A percentile compares a stretch with the other conserved stretches of the same genome.
Evolutionary conservation across 176 grass and related monocot species (phyloP).

Genomic region (Bothriochloa decipiens): DNA sequence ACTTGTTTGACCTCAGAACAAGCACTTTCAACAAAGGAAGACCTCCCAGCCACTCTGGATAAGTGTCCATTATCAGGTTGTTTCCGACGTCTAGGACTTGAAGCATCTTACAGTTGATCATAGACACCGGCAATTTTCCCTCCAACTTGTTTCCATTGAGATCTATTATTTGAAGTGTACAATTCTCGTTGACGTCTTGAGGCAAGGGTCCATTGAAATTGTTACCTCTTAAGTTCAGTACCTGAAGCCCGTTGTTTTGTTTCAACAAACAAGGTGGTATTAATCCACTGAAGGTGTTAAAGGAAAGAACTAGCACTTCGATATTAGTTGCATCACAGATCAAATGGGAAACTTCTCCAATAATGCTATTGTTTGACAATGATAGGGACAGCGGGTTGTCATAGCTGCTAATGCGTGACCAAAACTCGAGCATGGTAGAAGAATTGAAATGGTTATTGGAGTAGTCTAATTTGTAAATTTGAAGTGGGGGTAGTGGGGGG

Average conservation of each 20-base stretch:
- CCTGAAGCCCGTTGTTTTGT: not conserved
- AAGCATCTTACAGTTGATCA: not conserved
- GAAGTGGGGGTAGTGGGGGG: constrained; percentile 48
- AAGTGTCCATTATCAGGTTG: not conserved
- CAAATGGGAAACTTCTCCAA: not conserved
- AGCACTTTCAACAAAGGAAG: not conserved
- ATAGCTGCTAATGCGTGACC: constrained; percentile 5
- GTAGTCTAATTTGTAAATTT: constrained; percentile 34
- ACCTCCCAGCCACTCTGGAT: not conserved
- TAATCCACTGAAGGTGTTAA: not conserved
- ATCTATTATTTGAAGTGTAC: not conserved
- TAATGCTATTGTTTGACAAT: not conserved
- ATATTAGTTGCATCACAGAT: not conserved
- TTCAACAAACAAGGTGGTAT: constrained; percentile 1
- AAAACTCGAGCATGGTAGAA: constrained; percentile 32
- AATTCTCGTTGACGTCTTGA: not conserved
- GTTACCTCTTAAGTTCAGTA: not conserved
- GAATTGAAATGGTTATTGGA: constrained; percentile 56
- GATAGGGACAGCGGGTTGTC: not conserved
- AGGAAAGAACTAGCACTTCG: not conserved
- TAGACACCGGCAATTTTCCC: not conserved
- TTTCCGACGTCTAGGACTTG: not conserved
- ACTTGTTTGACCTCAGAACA: not conserved
- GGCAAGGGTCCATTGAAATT: not conserved
- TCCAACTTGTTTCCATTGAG: not conserved